Evolutionary conservation across 139 green algal genomes (phyloP).

Genomic region (Chlamydomonas schloesseri): DNA sequence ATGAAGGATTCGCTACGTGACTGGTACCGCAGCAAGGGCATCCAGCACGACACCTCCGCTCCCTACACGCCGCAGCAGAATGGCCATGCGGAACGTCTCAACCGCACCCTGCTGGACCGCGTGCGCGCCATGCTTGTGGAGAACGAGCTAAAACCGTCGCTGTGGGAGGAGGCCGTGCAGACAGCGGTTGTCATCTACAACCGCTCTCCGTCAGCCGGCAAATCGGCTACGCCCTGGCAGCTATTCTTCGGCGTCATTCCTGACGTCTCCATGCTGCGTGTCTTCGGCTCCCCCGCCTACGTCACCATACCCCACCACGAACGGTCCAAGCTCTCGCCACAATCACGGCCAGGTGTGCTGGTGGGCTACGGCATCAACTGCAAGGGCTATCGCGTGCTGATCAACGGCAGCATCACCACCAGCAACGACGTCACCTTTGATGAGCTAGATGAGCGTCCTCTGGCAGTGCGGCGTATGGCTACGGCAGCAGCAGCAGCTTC

Average conservation of each 20-base stretch:
- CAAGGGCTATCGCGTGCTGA: conserved; percentile 45
- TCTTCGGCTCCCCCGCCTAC: conserved; percentile 4
- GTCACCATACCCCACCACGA: conserved; percentile 10
- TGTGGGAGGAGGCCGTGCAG: too few relatives aligned
- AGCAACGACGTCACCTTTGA: background rate
- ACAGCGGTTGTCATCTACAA: too few relatives aligned
- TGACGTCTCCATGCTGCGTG: too few relatives aligned
- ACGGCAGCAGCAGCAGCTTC: background rate
- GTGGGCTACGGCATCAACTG: conserved; percentile 32
- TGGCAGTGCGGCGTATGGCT: background rate
- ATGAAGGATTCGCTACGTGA: background rate
- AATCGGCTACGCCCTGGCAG: too few relatives aligned
- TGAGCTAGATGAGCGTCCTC: too few relatives aligned
- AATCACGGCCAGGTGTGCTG: conserved; percentile 1
- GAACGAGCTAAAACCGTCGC: background rate
- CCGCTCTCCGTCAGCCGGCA: too few relatives aligned
- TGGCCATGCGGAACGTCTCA: conserved; percentile 46
- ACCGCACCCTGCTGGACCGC: conserved; percentile 30
- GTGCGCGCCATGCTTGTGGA: conserved; percentile 21
- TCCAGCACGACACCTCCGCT: conserved; percentile 22
- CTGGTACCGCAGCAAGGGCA: conserved; percentile 30
- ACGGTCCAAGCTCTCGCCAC: conserved; percentile 40
- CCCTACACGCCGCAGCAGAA: conserved; percentile 50
- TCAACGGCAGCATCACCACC: background rate
- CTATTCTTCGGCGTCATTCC: too few relatives aligned